These are phyloP conservation scores for Ophiorrhiza pumila DNA, from an alignment of 257 asterid genomes.

Conservation along the genomic window DNA sequence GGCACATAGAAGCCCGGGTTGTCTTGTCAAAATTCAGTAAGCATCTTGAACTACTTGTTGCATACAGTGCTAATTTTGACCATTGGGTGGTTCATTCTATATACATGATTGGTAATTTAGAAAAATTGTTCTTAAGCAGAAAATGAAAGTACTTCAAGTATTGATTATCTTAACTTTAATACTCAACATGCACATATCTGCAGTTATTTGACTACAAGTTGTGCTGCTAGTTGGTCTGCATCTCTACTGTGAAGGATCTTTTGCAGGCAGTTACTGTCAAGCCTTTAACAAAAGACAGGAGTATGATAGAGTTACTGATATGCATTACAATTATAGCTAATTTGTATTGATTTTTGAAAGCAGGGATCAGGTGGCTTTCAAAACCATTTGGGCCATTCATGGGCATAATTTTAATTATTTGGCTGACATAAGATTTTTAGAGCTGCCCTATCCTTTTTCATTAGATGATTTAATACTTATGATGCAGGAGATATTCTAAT, in stretches of 20 bases:
- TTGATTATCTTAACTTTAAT: neutral
- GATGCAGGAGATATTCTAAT: neutral
- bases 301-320: neutral
- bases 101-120: neutral
- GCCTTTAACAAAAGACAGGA: neutral
- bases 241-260: neutral
- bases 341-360: neutral
- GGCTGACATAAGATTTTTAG: neutral
- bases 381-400: neutral
- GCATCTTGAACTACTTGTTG: constrained; percentile 20
- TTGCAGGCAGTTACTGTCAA: neutral
- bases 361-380: neutral
- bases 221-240: neutral
- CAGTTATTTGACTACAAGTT: neutral
- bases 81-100: neutral
- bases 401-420: neutral
- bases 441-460: neutral
- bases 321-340: neutral
- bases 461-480: neutral
- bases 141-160: neutral
- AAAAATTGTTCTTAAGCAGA: neutral
- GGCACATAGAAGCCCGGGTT: constrained; percentile 97
- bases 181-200: neutral
- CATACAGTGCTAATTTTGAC: neutral
- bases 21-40: constrained; percentile 65